Evolutionary conservation across 2,329 filamentous ascomycete genomes (phyloP), one percentile per base, ranked within the genome.

Genomic region (Diplodia scrobiculata): DNA sequence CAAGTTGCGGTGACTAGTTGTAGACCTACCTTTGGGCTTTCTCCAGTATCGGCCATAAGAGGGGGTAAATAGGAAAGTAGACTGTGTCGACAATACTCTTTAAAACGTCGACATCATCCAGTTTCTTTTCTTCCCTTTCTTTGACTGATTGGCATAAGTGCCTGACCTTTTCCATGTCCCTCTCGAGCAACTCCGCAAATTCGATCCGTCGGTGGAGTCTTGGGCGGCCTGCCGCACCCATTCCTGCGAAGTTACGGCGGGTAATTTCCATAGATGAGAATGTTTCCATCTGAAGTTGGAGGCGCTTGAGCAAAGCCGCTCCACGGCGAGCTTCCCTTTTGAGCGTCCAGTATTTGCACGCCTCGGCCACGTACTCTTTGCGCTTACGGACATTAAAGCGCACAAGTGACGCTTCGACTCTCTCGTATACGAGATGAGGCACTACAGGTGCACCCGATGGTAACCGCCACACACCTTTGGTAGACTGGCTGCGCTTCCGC

Each of bases 201-300:
- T 94, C 91, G 70, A 98, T 93, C 52, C 95, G 88, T 67, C 92
- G 85, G 60, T 89, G 84, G 34, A 99, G 83, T 58, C 92, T 86
- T 29, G 90, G 85, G 72, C 89, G 88, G 65, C 95, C 95, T 54
- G 87, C 88, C 48, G 90, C 88, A 6, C 95, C 95, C 91, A 98
- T 97, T 45, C 90, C 89, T n/a, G 90, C 90, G 78, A 97, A 99
- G 77, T 98, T 94, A 67, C 95, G 89, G 63, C 95, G 86, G 1
- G 95, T 97, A 70, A 99, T 89, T 78, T 99, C 95, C 90, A 97
- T 97, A 0, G 92, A 97, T 6, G 94, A 94, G 77, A 98, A 99
- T 0, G 92, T 91, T 77, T 98, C 94, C 84, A 97, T 90, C 77
- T 97, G 93, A 66, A 98, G 81, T 76, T 99, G 95, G 21, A 99